Percentiles rank a stretch among this genome's conserved stretches.
Conservation (phyloP, 2,329 filamentous ascomycete species). For the Dendrostoma leiphaemia region DNA sequence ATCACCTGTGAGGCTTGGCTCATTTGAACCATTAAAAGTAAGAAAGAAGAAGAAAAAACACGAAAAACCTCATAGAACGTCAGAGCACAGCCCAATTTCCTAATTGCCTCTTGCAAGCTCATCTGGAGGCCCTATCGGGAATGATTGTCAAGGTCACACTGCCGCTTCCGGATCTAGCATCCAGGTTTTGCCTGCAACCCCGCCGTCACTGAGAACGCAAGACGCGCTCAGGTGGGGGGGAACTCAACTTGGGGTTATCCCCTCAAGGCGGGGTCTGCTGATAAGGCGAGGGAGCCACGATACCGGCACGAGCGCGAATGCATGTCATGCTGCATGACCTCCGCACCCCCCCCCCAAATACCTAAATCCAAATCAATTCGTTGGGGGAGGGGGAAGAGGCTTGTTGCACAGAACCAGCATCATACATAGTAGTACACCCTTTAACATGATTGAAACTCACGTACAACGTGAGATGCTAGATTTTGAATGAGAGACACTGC, state of each 20-base stretch:
- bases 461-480: too few relatives aligned
- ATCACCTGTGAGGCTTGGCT: neutral
- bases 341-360: too few relatives aligned
- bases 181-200: neutral
- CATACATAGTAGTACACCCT: too few relatives aligned
- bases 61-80: too few relatives aligned
- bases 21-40: too few relatives aligned
- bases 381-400: neutral
- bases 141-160: neutral
- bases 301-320: slow-evolving; percentile 1
- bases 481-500: too few relatives aligned
- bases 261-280: neutral
- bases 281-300: slow-evolving; percentile 4
- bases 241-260: neutral
- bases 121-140: neutral
- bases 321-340: neutral
- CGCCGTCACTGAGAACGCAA: neutral
- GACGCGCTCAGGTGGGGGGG: neutral
- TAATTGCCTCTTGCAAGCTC: too few relatives aligned
- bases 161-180: neutral
- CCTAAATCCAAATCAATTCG: too few relatives aligned
- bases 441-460: too few relatives aligned
- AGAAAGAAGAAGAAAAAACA: too few relatives aligned
- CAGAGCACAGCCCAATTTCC: too few relatives aligned
- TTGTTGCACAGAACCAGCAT: neutral